Percentiles rank a stretch among this genome's conserved stretches.
These are phyloP conservation scores for Scheffersomyces parashehatae DNA, from an alignment of 1,139 yeast species.

Conservation along the genomic window DNA sequence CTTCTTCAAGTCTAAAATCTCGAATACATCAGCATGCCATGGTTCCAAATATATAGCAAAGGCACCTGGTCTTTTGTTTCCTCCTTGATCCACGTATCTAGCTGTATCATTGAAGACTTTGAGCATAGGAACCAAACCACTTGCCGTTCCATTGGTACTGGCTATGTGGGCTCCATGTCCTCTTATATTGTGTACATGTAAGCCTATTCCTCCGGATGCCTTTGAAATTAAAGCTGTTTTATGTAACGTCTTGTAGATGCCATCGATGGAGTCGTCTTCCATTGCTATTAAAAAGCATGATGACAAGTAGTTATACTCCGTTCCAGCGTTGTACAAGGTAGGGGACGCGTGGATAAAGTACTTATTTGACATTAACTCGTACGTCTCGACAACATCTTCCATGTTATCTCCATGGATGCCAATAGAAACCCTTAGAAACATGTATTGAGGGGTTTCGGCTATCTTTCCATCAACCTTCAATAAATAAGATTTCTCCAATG, in stretches of 20 bases:
- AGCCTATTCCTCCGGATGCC: conserved; percentile 61
- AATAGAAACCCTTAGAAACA: conserved; percentile 53
- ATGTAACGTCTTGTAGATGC: conserved; percentile 55
- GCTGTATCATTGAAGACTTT: conserved; percentile 62
- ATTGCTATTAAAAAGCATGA: conserved; percentile 59
- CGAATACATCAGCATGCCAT: conserved; percentile 61
- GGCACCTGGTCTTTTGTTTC: conserved; percentile 64
- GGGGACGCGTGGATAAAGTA: conserved; percentile 59
- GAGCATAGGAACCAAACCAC: conserved; percentile 60
- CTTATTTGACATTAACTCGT: conserved; percentile 51
- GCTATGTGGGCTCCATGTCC: conserved; percentile 52
- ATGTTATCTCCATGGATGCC: conserved; percentile 50
- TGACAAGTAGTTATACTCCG: conserved; percentile 48
- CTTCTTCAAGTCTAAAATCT: conserved; percentile 51
- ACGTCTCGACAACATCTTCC: conserved; percentile 45
- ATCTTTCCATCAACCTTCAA: conserved; percentile 33
- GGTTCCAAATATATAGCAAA: conserved; percentile 63
- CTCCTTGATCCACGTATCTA: conserved; percentile 64
- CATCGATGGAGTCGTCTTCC: conserved; percentile 61
- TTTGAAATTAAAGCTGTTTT: conserved; percentile 58
- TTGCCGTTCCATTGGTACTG: conserved; percentile 56
- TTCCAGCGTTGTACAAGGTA: conserved; percentile 55
- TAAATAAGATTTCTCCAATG: conserved; percentile 51
- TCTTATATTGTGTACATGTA: conserved; percentile 56
- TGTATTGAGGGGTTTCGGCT: conserved; percentile 53